A percentile compares a stretch with the other conserved stretches of the same genome.
Conservation (phyloP, 1,139 yeast genomes). For the Taphrina deformans region DNA sequence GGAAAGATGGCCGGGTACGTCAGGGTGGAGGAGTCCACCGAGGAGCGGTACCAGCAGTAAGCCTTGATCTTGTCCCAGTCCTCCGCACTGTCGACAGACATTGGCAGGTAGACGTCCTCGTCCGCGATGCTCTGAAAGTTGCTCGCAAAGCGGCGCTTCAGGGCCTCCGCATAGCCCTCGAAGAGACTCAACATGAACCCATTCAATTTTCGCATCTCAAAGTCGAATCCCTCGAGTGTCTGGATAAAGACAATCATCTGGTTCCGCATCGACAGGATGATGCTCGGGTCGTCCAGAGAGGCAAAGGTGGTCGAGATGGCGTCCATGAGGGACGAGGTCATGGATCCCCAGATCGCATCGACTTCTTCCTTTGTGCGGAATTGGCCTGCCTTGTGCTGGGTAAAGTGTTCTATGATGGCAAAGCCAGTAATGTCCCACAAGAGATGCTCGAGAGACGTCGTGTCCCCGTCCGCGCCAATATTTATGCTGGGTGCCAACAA, state of each 20-base stretch:
- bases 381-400: constrained; percentile 56
- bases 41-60: constrained; percentile 68
- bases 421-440: constrained; percentile 71
- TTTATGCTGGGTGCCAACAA: constrained; percentile 55
- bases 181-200: constrained; percentile 62
- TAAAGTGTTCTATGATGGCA: constrained; percentile 69
- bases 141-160: constrained; percentile 58
- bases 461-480: constrained; percentile 37
- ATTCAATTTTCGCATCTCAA: constrained; percentile 62
- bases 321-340: constrained; percentile 45
- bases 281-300: constrained; percentile 45
- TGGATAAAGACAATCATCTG: constrained; percentile 72
- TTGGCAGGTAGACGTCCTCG: constrained; percentile 87
- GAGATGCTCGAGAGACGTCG: constrained; percentile 54
- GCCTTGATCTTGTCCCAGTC: constrained; percentile 64
- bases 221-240: constrained; percentile 65
- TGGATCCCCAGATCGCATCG: constrained; percentile 76
- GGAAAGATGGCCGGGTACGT: constrained; percentile 76
- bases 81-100: constrained; percentile 60
- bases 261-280: constrained; percentile 54
- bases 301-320: constrained; percentile 43
- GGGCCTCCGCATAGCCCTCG: constrained; percentile 59
- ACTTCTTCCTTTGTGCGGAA: constrained; percentile 51
- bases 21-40: constrained; percentile 51
- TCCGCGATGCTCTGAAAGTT: constrained; percentile 65